Percentiles rank a stretch among this genome's conserved stretches.
phyloP scores from a whole-genome alignment of 1,284 basidiomycete genomes.

The Rhodotorula sp. region DNA sequence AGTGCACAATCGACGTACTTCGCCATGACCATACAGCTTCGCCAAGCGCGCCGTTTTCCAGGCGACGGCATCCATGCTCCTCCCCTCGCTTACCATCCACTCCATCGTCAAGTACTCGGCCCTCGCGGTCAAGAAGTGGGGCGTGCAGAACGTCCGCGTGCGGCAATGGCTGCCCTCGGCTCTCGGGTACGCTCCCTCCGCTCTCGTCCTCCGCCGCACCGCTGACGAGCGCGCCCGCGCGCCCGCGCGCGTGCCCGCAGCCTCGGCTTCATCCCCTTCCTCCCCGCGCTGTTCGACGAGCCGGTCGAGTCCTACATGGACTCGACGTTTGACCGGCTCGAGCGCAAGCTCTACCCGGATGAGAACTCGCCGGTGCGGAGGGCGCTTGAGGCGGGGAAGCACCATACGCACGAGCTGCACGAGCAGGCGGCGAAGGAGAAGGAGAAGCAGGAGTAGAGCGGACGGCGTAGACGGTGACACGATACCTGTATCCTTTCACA shows the following conservation, averaged over 20 bases:
- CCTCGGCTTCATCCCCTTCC: constrained; percentile 68
- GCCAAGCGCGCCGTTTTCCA: constrained; percentile 63
- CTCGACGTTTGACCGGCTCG: constrained; percentile 56
- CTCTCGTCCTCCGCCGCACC: background rate
- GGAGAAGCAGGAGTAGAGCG: background rate
- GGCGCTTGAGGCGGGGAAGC: constrained; percentile 24
- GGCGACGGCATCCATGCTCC: constrained; percentile 77
- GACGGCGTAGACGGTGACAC: background rate
- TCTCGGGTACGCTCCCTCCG: background rate
- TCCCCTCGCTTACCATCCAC: constrained; percentile 53
- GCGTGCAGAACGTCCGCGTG: background rate
- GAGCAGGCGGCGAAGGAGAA: constrained; percentile 1
- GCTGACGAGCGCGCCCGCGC: constrained; percentile 10
- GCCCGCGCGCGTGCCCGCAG: constrained; percentile 41
- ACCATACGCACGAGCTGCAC: constrained; percentile 7
- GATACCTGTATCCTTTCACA: too few species aligned
- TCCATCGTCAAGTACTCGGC: constrained; percentile 61
- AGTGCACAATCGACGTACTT: too few species aligned
- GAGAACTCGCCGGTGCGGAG: constrained; percentile 12
- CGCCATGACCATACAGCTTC: background rate
- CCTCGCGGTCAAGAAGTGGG: constrained; percentile 19
- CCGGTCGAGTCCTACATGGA: constrained; percentile 57
- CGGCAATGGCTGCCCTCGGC: constrained; percentile 12
- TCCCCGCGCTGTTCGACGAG: constrained; percentile 71
- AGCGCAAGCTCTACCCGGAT: constrained; percentile 43